These are phyloP conservation scores for Lactarius pseudohatsudake DNA, from an alignment of 768 basidiomycete species.

Conservation along the genomic window DNA sequence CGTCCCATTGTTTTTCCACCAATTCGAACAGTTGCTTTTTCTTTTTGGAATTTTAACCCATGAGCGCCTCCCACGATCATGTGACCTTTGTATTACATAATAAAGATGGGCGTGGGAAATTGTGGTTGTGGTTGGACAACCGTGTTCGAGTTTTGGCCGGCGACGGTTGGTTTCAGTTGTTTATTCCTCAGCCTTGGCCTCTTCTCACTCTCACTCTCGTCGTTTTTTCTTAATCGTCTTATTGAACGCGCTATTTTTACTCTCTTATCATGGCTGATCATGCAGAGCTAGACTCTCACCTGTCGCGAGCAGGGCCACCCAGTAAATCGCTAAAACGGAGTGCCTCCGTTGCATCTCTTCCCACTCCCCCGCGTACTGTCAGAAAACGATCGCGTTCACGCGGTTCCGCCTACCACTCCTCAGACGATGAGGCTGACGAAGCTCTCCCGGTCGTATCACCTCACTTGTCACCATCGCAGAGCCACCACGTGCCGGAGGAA, in stretches of 20 bases:
- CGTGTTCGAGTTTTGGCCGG: not conserved
- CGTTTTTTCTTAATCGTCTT: conserved; percentile 2
- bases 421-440: conserved; percentile 27
- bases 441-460: conserved; percentile 27
- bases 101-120: not conserved
- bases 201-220: not conserved
- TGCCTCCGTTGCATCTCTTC: conserved; percentile 30
- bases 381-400: conserved; percentile 30
- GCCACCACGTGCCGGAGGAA: conserved; percentile 18
- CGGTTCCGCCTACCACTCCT: conserved; percentile 26
- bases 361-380: conserved; percentile 28
- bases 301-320: conserved; percentile 7
- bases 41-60: too few species aligned
- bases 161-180: conserved; percentile 18
- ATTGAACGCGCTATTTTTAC: not conserved
- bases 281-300: conserved; percentile 13
- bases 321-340: conserved; percentile 28
- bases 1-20: too few species aligned
- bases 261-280: conserved; percentile 21
- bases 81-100: conserved; percentile 16
- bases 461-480: conserved; percentile 18
- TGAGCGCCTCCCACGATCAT: not conserved
- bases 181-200: conserved; percentile 8
- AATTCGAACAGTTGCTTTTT: too few species aligned
- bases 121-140: not conserved